Conservation (phyloP, 164 flowering plant species). For the Euptelea pleiosperma region DNA sequence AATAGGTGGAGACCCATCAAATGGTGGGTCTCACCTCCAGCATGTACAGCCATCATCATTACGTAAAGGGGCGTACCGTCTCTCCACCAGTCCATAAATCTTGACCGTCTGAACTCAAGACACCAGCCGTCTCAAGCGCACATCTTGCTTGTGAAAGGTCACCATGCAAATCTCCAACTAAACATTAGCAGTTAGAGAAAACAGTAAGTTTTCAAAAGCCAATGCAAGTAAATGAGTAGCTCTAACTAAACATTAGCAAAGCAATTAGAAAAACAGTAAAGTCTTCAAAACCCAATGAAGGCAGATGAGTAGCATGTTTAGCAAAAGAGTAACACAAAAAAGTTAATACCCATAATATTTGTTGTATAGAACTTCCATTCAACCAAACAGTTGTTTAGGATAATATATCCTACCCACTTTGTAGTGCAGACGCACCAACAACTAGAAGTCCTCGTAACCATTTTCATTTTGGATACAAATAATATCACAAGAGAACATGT, state of each 20-base stretch:
- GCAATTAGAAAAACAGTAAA: background rate
- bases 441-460: too few species aligned
- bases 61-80: slow-evolving; percentile 44
- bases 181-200: slow-evolving; percentile 4
- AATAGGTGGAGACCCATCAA: too few species aligned
- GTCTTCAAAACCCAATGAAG: background rate
- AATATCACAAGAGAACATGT: too few species aligned
- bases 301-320: background rate
- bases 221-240: background rate
- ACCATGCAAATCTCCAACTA: slow-evolving; percentile 97
- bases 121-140: slow-evolving; percentile 88
- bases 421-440: too few species aligned
- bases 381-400: too few species aligned
- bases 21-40: too few species aligned
- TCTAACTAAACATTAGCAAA: background rate
- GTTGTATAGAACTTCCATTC: background rate
- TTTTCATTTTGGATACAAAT: too few species aligned
- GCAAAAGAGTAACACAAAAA: background rate
- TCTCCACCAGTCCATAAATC: slow-evolving; percentile 85
- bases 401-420: too few species aligned
- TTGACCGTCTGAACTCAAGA: slow-evolving; percentile 69
- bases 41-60: background rate
- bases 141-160: slow-evolving; percentile 71
- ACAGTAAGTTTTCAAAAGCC: background rate
- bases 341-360: background rate